A percentile compares a stretch with the other conserved stretches of the same genome.
Evolutionary conservation across 2,329 filamentous ascomycete species (phyloP).

Genomic region (Fusarium metavorans): DNA sequence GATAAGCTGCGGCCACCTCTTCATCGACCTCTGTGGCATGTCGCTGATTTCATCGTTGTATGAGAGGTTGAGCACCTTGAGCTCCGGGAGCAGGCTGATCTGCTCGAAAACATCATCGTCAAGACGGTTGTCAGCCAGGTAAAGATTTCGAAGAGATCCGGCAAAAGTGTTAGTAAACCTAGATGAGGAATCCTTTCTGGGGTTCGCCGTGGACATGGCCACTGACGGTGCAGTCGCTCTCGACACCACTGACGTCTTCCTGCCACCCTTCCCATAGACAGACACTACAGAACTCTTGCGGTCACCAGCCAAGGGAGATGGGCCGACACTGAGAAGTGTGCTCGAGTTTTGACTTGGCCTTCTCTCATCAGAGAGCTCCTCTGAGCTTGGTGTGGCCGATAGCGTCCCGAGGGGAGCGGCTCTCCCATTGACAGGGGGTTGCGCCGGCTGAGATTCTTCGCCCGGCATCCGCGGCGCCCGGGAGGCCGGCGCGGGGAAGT

Average conservation of each 20-base stretch:
- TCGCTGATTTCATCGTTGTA: conserved; percentile 92
- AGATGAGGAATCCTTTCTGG: conserved; percentile 90
- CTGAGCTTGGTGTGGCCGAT: conserved; percentile 76
- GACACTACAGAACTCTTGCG: conserved; percentile 90
- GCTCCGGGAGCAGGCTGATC: conserved; percentile 82
- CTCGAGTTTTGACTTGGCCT: conserved; percentile 88
- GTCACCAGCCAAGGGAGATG: conserved; percentile 74
- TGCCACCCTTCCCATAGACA: conserved; percentile 79
- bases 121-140: conserved; percentile 92
- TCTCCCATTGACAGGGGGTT: conserved; percentile 55
- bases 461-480: conserved; percentile 73
- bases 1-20: conserved; percentile 88
- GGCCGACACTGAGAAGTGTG: conserved; percentile 79
- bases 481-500: conserved; percentile 88
- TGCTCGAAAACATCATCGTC: conserved; percentile 97
- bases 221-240: conserved; percentile 64
- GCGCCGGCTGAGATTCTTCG: conserved; percentile 56
- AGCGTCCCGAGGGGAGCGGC: conserved; percentile 56
- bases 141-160: conserved; percentile 84
- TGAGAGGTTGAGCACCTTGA: conserved; percentile 90
- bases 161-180: conserved; percentile 89
- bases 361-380: conserved; percentile 78
- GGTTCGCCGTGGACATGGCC: conserved; percentile 63
- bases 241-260: conserved; percentile 87
- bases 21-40: conserved; percentile 88